Percentiles rank a stretch among this genome's conserved stretches.
Evolutionary conservation across 2,329 filamentous ascomycete species (phyloP).

Genomic region (Cladosporium sphaerospermum): DNA sequence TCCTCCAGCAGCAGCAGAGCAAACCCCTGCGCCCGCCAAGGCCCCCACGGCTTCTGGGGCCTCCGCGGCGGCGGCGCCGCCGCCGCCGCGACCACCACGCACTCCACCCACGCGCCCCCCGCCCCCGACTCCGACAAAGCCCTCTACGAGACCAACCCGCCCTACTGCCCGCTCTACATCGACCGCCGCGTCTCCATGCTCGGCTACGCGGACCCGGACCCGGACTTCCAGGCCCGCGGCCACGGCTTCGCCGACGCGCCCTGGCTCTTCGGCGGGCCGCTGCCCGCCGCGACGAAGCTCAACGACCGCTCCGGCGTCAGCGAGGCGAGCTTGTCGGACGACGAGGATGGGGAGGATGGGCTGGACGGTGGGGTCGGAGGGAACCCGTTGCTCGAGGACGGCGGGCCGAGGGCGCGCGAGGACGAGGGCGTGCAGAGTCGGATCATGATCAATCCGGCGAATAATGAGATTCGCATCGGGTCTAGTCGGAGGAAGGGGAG

Average conservation of each 20-base stretch:
- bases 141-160: constrained; percentile 73
- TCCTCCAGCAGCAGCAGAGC: constrained; percentile 4
- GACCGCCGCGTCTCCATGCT: constrained; percentile 77
- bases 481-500: constrained; percentile 1
- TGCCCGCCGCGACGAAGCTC: constrained; percentile 24
- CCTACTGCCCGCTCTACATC: constrained; percentile 93
- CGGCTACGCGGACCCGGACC: constrained; percentile 44
- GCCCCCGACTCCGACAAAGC: constrained; percentile 2
- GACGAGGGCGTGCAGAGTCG: constrained; percentile 9
- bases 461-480: constrained; percentile 6
- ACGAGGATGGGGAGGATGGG: neutral
- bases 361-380: neutral
- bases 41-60: constrained; percentile 36
- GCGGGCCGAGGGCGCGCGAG: neutral
- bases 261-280: constrained; percentile 27
- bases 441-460: constrained; percentile 9
- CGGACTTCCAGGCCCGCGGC: constrained; percentile 18
- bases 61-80: constrained; percentile 19
- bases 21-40: constrained; percentile 23
- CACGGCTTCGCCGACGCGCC: constrained; percentile 18
- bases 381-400: neutral
- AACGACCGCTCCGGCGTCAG: constrained; percentile 19
- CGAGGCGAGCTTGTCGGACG: constrained; percentile 1
- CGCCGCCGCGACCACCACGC: neutral
- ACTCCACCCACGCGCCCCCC: neutral